Conservation (phyloP, 805 yeast genomes). For the Sungouiozyma ichnusensis region DNA sequence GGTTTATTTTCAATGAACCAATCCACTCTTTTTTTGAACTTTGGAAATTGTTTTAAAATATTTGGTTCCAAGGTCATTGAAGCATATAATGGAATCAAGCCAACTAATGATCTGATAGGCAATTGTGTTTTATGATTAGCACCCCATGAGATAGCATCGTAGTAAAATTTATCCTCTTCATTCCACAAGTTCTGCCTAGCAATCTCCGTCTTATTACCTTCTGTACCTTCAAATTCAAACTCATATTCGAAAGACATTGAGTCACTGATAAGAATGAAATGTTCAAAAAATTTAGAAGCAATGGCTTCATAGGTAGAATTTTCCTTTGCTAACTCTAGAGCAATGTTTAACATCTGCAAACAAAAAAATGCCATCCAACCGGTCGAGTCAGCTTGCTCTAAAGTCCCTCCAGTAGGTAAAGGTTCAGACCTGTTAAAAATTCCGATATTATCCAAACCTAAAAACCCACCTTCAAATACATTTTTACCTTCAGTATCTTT, state of each 20-base stretch:
- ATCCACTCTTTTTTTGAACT: slow-evolving; percentile 69
- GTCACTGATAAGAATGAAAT: slow-evolving; percentile 81
- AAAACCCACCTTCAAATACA: slow-evolving; percentile 88
- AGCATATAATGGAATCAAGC: slow-evolving; percentile 85
- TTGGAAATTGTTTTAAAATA: slow-evolving; percentile 63
- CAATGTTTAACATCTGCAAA: slow-evolving; percentile 84
- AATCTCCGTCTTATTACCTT: slow-evolving; percentile 32
- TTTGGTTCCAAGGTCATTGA: slow-evolving; percentile 83
- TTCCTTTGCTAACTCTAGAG: slow-evolving; percentile 78
- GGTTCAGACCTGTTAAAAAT: slow-evolving; percentile 89
- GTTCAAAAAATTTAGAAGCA: slow-evolving; percentile 91
- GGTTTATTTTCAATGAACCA: slow-evolving; percentile 73
- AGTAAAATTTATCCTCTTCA: slow-evolving; percentile 78
- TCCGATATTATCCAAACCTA: slow-evolving; percentile 89
- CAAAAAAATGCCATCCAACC: slow-evolving; percentile 97
- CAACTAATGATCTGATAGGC: slow-evolving; percentile 83
- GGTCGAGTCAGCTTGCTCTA: slow-evolving; percentile 92
- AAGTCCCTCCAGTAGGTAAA: slow-evolving; percentile 79
- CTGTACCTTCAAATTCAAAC: slow-evolving; percentile 19
- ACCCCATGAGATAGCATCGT: slow-evolving; percentile 85
- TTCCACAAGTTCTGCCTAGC: slow-evolving; percentile 69
- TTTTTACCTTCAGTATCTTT: slow-evolving; percentile 82
- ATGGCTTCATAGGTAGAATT: slow-evolving; percentile 84
- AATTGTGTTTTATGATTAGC: slow-evolving; percentile 53
- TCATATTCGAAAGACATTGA: slow-evolving; percentile 69